Percentiles rank a stretch among this genome's conserved stretches.
Conservation (phyloP, 768 basidiomycete genomes). For the Suillus americanus region DNA sequence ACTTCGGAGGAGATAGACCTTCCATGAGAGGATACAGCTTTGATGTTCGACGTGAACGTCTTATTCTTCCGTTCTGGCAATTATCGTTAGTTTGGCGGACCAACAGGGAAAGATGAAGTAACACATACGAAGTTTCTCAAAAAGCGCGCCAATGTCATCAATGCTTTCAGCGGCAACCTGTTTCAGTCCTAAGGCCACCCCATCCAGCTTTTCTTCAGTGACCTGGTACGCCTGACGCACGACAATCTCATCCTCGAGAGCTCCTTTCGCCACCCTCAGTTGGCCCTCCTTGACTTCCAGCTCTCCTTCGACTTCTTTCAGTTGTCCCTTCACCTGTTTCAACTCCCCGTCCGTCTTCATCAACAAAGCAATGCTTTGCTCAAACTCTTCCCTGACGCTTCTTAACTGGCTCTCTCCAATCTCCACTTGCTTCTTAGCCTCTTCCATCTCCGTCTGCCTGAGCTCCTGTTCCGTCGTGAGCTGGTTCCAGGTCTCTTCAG, state of each 20-base stretch:
- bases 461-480: constrained; percentile 76
- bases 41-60: constrained; percentile 62
- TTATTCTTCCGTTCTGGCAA: constrained; percentile 69
- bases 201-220: constrained; percentile 69
- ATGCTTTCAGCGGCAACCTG: constrained; percentile 65
- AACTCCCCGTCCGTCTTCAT: constrained; percentile 78
- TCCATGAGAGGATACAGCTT: constrained; percentile 62
- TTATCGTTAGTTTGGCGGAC: constrained; percentile 11
- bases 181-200: constrained; percentile 71
- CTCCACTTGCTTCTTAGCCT: constrained; percentile 80
- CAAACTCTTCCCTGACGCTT: constrained; percentile 85
- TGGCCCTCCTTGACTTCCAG: constrained; percentile 57
- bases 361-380: constrained; percentile 80
- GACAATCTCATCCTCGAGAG: constrained; percentile 77
- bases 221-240: constrained; percentile 76
- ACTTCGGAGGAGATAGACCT: constrained; percentile 56
- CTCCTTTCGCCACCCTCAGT: constrained; percentile 53
- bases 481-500: constrained; percentile 88
- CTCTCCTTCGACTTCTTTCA: constrained; percentile 51
- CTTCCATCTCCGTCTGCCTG: constrained; percentile 72
- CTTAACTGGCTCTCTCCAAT: constrained; percentile 82
- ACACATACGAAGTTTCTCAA: constrained; percentile 78
- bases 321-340: constrained; percentile 52
- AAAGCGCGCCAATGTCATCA: constrained; percentile 66
- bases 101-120: neutral